A percentile compares a stretch with the other conserved stretches of the same genome.
phyloP scores from a whole-genome alignment of 208 protist species.

The Leishmania arabica region DNA sequence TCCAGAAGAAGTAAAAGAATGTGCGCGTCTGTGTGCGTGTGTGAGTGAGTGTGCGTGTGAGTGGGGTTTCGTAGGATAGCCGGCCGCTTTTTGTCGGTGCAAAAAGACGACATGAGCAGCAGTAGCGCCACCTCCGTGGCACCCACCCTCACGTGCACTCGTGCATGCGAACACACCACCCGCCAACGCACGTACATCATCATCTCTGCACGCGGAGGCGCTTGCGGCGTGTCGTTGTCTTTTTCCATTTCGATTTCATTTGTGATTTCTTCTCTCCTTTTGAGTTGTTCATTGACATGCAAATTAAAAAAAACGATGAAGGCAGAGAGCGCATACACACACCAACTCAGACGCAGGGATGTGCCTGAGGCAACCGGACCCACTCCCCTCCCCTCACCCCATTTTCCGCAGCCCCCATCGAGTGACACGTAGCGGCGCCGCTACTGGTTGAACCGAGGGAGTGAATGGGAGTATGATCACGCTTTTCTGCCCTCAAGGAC shows the following conservation, averaged over 20 bases:
- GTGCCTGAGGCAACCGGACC: background rate
- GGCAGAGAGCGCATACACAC: background rate
- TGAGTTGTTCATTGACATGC: constrained; percentile 10
- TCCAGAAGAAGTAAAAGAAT: constrained; percentile 51
- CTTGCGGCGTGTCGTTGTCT: background rate
- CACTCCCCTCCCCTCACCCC: background rate
- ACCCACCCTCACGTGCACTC: background rate
- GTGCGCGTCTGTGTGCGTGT: background rate
- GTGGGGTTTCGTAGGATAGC: background rate
- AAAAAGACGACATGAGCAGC: background rate
- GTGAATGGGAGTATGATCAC: background rate
- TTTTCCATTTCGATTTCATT: constrained; percentile 1
- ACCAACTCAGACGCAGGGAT: background rate
- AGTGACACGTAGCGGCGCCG: background rate
- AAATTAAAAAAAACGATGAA: background rate
- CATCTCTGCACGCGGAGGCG: background rate
- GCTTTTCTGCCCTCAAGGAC: background rate
- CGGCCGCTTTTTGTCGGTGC: background rate
- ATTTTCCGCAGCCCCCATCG: background rate
- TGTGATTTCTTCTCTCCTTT: constrained; percentile 13
- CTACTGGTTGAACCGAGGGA: background rate
- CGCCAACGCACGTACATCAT: background rate
- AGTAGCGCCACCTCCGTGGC: background rate
- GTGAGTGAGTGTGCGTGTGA: background rate
- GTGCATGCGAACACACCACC: background rate